Evolutionary conservation across 495 filamentous ascomycete species (phyloP).

Genomic region (Trichocladium antarcticum): DNA sequence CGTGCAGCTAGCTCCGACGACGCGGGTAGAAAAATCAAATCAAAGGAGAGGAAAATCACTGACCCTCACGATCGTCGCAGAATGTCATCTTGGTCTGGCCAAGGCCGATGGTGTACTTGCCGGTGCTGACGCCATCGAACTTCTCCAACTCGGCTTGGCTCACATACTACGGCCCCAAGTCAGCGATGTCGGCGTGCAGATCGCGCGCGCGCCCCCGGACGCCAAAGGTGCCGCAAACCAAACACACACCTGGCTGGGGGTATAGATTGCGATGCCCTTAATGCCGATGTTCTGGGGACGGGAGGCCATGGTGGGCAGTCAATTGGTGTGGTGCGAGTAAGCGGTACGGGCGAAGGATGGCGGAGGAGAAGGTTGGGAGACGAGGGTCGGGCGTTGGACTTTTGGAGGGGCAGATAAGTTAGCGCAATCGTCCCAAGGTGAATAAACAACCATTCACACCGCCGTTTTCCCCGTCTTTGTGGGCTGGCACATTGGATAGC

Average conservation of each 20-base stretch:
- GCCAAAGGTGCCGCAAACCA: background rate
- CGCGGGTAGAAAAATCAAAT: background rate
- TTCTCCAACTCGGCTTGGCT: conserved; percentile 93
- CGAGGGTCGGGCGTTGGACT: conserved; percentile 8
- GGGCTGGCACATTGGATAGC: background rate
- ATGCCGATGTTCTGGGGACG: conserved; percentile 96
- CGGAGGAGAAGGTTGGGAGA: conserved; percentile 7
- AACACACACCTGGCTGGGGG: conserved; percentile 76
- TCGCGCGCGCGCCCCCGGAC: background rate
- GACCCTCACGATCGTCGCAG: conserved; percentile 97
- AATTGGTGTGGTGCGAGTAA: conserved; percentile 17
- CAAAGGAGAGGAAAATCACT: conserved; percentile 20
- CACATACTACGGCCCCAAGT: conserved; percentile 60
- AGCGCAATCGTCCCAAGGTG: conserved; percentile 14
- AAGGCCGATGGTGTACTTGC: conserved; percentile 98
- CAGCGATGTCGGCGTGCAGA: conserved; percentile 20
- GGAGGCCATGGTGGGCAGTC: conserved; percentile 56
- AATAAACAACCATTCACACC: conserved; percentile 21
- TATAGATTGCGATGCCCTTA: conserved; percentile 99
- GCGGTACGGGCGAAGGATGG: conserved; percentile 13
- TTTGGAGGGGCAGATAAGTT: conserved; percentile 20
- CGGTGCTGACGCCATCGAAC: conserved; percentile 87
- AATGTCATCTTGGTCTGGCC: conserved; percentile 99
- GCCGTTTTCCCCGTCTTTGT: conserved; percentile 9
- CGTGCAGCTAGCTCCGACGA: no score